phyloP scores from a whole-genome alignment of 768 basidiomycete genomes.

The Mycena filopes region DNA sequence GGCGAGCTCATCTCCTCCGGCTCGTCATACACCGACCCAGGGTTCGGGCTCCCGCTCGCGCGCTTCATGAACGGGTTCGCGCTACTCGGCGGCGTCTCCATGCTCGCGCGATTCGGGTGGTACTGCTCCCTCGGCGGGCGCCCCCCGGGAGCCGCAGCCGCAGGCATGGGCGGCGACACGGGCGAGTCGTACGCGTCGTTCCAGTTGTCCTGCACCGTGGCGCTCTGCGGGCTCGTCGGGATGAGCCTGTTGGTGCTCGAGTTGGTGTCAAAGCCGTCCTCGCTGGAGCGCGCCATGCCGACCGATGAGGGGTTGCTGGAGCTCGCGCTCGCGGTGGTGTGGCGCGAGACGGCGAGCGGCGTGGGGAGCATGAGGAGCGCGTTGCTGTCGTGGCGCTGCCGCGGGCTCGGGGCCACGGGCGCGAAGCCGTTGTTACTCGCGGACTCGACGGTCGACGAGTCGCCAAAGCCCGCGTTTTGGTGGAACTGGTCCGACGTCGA shows the following conservation, averaged over 20 bases:
- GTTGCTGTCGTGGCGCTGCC: conserved; percentile 75
- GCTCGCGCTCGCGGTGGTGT: conserved; percentile 29
- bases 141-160: too few species aligned
- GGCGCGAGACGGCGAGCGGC: conserved; percentile 65
- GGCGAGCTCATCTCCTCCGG: conserved; percentile 45
- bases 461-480: conserved; percentile 52
- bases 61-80: too few species aligned
- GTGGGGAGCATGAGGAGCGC: conserved; percentile 80
- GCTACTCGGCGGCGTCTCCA: conserved; percentile 45
- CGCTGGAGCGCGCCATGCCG: conserved; percentile 57
- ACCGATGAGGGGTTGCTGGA: conserved; percentile 59
- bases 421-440: conserved; percentile 44
- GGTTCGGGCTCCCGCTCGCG: conserved; percentile 45
- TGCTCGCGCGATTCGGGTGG: conserved; percentile 13
- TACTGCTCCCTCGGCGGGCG: conserved; percentile 32
- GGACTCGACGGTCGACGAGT: conserved; percentile 70
- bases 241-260: conserved; percentile 56
- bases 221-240: conserved; percentile 51
- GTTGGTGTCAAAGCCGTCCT: conserved; percentile 57
- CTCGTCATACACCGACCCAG: conserved; percentile 45
- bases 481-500: conserved; percentile 83
- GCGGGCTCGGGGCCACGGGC: conserved; percentile 41
- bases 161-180: conserved; percentile 22
- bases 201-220: conserved; percentile 46
- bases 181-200: conserved; percentile 49